Conservation (phyloP, 257 asterid genomes). For the Nicotiana noctiflora region DNA sequence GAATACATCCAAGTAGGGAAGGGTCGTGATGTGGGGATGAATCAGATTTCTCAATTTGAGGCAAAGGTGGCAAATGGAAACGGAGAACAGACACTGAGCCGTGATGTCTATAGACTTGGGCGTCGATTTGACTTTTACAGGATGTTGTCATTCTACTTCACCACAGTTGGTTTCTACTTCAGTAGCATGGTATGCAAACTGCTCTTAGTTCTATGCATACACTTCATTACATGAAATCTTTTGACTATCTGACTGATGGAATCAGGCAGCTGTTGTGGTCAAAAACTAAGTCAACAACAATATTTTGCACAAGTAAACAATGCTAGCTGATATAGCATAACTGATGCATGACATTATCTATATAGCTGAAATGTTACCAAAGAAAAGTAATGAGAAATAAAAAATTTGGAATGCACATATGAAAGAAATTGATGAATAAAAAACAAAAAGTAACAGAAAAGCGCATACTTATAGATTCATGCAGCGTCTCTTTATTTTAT, state of each 20-base stretch:
- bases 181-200: constrained; percentile 78
- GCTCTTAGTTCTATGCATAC: not conserved
- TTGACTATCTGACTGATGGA: not conserved
- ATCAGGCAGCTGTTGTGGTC: not conserved
- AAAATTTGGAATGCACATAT: not conserved
- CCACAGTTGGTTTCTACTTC: constrained; percentile 95
- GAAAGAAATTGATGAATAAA: not conserved
- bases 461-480: not conserved
- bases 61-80: constrained; percentile 97
- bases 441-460: not conserved
- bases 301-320: not conserved
- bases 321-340: not conserved
- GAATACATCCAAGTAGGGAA: constrained; percentile 98
- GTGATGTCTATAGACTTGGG: constrained; percentile 94
- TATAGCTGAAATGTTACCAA: not conserved
- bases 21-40: constrained; percentile 99
- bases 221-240: not conserved
- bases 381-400: not conserved
- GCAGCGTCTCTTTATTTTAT: not conserved
- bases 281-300: not conserved
- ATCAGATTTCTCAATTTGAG: constrained; percentile 93
- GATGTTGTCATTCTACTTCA: constrained; percentile 95
- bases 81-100: constrained; percentile 96
- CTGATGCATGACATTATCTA: not conserved
- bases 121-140: constrained; percentile 94